Evolutionary conservation across 441 rosid species (phyloP).

Genomic region (Eruca vesicaria): DNA sequence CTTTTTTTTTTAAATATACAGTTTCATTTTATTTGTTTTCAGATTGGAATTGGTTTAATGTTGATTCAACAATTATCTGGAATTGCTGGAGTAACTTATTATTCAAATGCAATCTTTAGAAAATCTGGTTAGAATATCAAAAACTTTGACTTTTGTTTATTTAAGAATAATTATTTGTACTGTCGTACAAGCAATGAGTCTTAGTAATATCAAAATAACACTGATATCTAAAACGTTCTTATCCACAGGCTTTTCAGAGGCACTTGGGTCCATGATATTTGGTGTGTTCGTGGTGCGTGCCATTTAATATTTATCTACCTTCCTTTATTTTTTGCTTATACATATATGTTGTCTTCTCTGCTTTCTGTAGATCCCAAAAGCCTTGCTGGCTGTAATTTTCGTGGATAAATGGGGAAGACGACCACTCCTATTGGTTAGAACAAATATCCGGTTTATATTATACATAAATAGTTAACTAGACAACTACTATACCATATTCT

Average conservation of each 20-base stretch:
- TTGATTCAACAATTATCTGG: conserved; percentile 58
- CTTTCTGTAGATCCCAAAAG: conserved; percentile 23
- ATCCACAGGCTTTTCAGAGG: background rate
- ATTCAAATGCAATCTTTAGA: conserved; percentile 47
- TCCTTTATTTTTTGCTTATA: too few relatives aligned
- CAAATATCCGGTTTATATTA: background rate
- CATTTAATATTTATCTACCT: background rate
- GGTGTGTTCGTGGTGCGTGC: conserved; percentile 8
- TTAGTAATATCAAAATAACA: background rate
- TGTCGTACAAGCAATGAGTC: background rate
- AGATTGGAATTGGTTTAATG: conserved; percentile 73
- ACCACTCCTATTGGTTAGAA: conserved; percentile 37
- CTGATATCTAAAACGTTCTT: background rate
- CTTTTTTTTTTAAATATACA: background rate
- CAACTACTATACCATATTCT: background rate
- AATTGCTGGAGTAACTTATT: conserved; percentile 45
- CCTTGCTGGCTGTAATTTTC: conserved; percentile 22
- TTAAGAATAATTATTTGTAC: background rate
- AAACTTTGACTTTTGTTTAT: background rate
- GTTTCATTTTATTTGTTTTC: background rate
- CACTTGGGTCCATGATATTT: conserved; percentile 8
- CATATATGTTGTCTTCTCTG: background rate
- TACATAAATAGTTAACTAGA: background rate
- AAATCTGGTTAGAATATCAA: conserved; percentile 44
- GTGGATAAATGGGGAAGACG: conserved; percentile 41